Evolutionary conservation across 179 eudicot species (phyloP).

Genomic region (Drosera spatulata): DNA sequence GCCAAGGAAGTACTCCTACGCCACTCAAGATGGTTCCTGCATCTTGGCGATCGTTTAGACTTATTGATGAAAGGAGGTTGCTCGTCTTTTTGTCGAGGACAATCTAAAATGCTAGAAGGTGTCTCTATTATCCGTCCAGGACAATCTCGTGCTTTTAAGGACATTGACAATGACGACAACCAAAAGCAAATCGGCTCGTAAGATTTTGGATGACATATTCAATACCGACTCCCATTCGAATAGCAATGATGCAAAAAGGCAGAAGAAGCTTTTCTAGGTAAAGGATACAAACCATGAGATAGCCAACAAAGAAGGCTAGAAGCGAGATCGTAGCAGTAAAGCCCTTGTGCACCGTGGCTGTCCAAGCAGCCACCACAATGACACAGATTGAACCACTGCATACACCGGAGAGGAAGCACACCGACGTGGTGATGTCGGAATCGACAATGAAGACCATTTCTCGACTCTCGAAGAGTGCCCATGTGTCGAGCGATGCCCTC

Average conservation of each 20-base stretch:
- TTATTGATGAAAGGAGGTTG: too few relatives aligned
- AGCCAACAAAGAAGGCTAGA: constrained; percentile 74
- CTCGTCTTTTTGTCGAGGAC: too few relatives aligned
- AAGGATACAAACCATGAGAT: constrained; percentile 64
- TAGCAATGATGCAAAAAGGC: neutral
- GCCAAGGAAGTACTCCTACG: too few relatives aligned
- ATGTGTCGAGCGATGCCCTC: constrained; percentile 83
- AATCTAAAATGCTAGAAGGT: too few relatives aligned
- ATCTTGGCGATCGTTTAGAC: too few relatives aligned
- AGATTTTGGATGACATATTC: too few relatives aligned
- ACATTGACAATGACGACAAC: too few relatives aligned
- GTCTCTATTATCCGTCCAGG: too few relatives aligned
- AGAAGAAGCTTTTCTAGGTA: neutral
- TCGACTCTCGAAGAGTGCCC: constrained; percentile 64
- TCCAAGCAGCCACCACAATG: constrained; percentile 82
- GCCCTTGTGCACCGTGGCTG: constrained; percentile 37
- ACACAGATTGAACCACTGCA: constrained; percentile 86
- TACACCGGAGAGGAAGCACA: constrained; percentile 88
- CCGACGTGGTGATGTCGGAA: constrained; percentile 68
- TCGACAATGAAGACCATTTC: constrained; percentile 65
- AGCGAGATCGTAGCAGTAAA: constrained; percentile 75
- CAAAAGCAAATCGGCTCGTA: too few relatives aligned
- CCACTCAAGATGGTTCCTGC: too few relatives aligned
- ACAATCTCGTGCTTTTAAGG: too few relatives aligned
- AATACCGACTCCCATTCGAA: too few relatives aligned